Base-by-base conservation (phyloP, 176 grass and related monocot genomes). In the Ananas comosus region DNA sequence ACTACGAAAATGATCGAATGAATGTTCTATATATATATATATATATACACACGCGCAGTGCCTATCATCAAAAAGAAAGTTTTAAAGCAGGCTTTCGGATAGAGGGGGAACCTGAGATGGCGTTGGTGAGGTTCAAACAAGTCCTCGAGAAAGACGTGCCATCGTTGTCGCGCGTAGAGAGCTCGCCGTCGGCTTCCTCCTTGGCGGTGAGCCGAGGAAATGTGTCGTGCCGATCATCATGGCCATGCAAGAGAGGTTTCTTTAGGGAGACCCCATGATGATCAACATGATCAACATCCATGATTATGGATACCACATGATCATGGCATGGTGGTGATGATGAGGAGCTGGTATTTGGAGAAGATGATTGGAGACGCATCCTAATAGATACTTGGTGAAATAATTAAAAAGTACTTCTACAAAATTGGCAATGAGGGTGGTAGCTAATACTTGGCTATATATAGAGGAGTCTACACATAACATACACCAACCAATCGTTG, bases 91-190 rank as follows among this genome's bases (percentile, higher is more conserved):
- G 9, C 14, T 24, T 19, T 64, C 54, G 50, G n/a, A 13, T 61
- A 17, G 11, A 53, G 67, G 51, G 22, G 57, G 4, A 80, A 83
- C 88, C 88, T 68, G 79, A 87, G 27, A 91, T 77, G 6, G 86
- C 75, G 52, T 91, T 87, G 71, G 67, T 82, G 24, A 91, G 72
- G 57, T 91, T 91, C 24, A 91, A 79, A 48, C 85, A 87, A 51
- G 81, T 91, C 58, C 85, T 79, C 11, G 48, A 63, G 63, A 80
- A 82, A 10, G 88, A 91, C 53, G 81, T 2, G 19, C 54, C 64
- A 7, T 74, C 77, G 16, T 25, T 65, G 51, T 17, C 57, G 52
- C 1, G 65, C 19, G 23, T 19, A 2, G 33, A 58, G 64, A 87
- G 25, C 25, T 27, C 25, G 25, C 25, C 25, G 25, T 27, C 25